Evolutionary conservation across 202 grass and related monocot species (phyloP).

Genomic region (Zizania palustris): DNA sequence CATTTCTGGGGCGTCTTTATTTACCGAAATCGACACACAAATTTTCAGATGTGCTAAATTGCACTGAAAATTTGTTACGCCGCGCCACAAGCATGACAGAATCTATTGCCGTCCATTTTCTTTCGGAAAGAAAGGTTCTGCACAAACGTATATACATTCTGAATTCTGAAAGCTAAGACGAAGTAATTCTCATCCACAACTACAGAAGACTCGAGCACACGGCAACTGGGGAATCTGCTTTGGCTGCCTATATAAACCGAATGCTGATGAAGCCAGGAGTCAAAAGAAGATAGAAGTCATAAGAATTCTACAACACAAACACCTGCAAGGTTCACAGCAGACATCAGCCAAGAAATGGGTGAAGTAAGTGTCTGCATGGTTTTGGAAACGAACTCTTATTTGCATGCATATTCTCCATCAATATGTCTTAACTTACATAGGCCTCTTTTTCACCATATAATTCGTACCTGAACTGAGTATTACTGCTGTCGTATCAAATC

Average conservation of each 20-base stretch:
- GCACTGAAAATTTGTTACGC: not conserved
- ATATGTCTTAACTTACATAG: not conserved
- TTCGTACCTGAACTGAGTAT: not conserved
- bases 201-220: not conserved
- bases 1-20: not conserved
- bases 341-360: slow-evolving; percentile 16
- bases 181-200: slow-evolving; percentile 14
- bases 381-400: not conserved
- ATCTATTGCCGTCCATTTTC: slow-evolving; percentile 26
- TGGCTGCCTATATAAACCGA: slow-evolving; percentile 30
- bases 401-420: not conserved
- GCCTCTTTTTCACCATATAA: not conserved
- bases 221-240: slow-evolving; percentile 16
- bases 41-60: not conserved
- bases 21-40: not conserved
- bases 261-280: slow-evolving; percentile 10
- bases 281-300: slow-evolving; percentile 7
- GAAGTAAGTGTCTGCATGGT: slow-evolving; percentile 6
- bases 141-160: not conserved
- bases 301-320: not conserved
- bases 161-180: slow-evolving; percentile 15
- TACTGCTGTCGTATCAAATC: not conserved
- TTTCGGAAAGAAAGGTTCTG: slow-evolving; percentile 30
- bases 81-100: not conserved
- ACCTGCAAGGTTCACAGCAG: not conserved